Percentiles rank a stretch among this genome's conserved stretches.
Conservation (phyloP, 139 green algal species). For the Yamagishiella unicocca region DNA sequence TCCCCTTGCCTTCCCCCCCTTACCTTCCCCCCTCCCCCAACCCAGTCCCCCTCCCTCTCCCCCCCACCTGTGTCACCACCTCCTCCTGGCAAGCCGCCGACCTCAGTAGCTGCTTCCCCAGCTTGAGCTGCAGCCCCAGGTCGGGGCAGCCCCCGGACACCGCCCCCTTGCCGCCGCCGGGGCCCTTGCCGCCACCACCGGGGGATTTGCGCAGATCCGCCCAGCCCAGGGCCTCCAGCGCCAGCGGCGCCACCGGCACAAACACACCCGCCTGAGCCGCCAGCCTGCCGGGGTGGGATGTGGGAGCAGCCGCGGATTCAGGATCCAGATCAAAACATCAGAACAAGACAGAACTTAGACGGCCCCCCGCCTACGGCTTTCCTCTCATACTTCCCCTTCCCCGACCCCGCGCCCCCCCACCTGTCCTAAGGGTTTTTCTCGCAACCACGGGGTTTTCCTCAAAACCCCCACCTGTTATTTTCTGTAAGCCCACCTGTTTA, state of each 20-base stretch:
- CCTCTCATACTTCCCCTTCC: too few species aligned
- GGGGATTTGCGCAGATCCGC: constrained; percentile 67
- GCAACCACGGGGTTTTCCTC: too few species aligned
- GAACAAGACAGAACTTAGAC: too few species aligned
- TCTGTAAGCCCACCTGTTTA: constrained; percentile 68
- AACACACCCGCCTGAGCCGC: constrained; percentile 72
- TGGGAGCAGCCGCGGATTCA: too few species aligned
- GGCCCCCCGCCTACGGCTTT: too few species aligned
- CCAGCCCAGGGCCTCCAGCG: constrained; percentile 91
- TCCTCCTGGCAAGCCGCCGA: constrained; percentile 85
- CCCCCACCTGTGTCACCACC: constrained; percentile 75
- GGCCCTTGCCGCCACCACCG: neutral
- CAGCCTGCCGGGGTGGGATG: constrained; percentile 51
- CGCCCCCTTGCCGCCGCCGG: neutral
- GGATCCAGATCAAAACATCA: too few species aligned
- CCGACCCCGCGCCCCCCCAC: too few species aligned
- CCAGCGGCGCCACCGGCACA: constrained; percentile 83
- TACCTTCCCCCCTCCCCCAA: neutral
- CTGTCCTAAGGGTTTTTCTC: too few species aligned
- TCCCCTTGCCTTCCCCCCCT: neutral
- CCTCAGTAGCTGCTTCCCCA: constrained; percentile 51
- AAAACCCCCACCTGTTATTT: too few species aligned
- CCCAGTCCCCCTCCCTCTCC: neutral
- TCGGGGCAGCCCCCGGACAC: neutral
- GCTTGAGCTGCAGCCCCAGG: constrained; percentile 31